Percentiles rank a stretch among this genome's conserved stretches.
Evolutionary conservation across 345 rosid genomes (phyloP).

Genomic region (Mangifera indica): DNA sequence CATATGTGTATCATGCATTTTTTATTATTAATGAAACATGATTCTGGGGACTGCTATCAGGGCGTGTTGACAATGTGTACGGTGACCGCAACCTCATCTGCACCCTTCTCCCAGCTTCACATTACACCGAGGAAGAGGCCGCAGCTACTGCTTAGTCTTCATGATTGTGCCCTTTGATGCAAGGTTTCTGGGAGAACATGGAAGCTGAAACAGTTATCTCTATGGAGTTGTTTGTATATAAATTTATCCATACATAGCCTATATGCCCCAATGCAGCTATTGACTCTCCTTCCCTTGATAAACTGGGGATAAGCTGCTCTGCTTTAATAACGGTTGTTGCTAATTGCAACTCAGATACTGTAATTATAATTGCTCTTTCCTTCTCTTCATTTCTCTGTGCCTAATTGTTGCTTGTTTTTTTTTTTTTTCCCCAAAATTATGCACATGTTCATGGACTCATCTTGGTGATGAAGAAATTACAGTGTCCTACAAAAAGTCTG

Average conservation of each 20-base stretch:
- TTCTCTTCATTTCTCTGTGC: not conserved
- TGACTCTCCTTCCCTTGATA: conserved; percentile 24
- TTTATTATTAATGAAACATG: conserved; percentile 1
- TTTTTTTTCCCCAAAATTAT: too few relatives aligned
- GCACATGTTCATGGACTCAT: too few relatives aligned
- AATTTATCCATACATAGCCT: conserved; percentile 20
- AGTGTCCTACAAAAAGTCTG: too few relatives aligned
- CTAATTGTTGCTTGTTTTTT: too few relatives aligned
- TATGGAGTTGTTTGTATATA: conserved; percentile 32
- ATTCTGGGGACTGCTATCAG: conserved; percentile 30
- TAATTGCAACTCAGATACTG: conserved; percentile 18
- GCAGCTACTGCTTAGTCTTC: conserved; percentile 70
- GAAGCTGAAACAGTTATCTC: conserved; percentile 10
- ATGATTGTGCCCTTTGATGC: conserved; percentile 5
- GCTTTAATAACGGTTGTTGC: conserved; percentile 21
- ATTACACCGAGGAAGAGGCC: conserved; percentile 66
- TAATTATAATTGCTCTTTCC: not conserved
- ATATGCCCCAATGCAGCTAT: conserved; percentile 26
- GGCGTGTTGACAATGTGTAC: conserved; percentile 95
- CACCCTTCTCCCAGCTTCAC: conserved; percentile 76
- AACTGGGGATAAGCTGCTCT: conserved; percentile 25
- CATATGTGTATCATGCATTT: not conserved
- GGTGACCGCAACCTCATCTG: conserved; percentile 96
- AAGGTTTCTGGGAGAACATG: conserved; percentile 13
- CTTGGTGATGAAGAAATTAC: too few relatives aligned